A percentile compares a stretch with the other conserved stretches of the same genome.
Conservation (phyloP, 2,329 filamentous ascomycete species). For the Xylaria sp. region DNA sequence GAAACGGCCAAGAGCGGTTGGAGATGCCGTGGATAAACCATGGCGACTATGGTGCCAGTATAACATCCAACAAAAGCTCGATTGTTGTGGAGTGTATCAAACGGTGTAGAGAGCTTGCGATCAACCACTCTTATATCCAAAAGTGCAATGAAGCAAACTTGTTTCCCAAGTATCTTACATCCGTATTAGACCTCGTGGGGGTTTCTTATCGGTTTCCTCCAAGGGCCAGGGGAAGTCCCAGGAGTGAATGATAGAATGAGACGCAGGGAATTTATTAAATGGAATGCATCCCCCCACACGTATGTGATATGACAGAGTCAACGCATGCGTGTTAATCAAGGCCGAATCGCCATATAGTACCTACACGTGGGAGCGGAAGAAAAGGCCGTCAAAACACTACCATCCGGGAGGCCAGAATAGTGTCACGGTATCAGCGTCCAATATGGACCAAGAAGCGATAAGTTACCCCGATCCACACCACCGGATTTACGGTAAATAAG, state of each 20-base stretch:
- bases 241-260: neutral
- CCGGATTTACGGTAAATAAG: neutral
- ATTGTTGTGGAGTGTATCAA: neutral
- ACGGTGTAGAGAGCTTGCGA: neutral
- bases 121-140: neutral
- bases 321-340: constrained; percentile 1
- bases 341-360: constrained; percentile 13
- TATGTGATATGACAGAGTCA: neutral
- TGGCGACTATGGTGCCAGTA: constrained; percentile 3
- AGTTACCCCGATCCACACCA: neutral
- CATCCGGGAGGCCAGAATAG: constrained; percentile 17
- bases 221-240: neutral
- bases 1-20: constrained; percentile 19
- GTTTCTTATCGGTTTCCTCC: neutral
- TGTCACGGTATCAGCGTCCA: constrained; percentile 5
- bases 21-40: constrained; percentile 9
- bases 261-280: neutral
- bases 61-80: neutral
- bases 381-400: constrained; percentile 15
- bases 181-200: neutral
- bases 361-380: constrained; percentile 19
- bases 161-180: neutral
- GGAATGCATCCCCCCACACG: neutral
- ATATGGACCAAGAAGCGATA: constrained; percentile 15
- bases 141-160: neutral